Conservation (phyloP, 805 yeast genomes). For the Kodamaea kaohsiungensis region DNA sequence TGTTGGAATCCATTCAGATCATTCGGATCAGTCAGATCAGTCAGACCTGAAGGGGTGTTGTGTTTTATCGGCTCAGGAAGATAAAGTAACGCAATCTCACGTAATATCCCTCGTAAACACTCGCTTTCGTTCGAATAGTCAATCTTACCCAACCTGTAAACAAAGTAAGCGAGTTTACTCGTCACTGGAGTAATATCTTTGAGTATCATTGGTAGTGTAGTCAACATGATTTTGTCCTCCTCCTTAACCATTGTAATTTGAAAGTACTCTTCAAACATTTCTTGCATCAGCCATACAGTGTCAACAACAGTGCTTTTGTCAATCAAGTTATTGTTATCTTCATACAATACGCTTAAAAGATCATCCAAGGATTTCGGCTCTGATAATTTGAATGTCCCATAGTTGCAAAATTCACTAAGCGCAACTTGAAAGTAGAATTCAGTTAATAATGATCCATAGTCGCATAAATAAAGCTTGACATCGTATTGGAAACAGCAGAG, state of each 20-base stretch:
- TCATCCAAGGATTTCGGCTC: slow-evolving; percentile 27
- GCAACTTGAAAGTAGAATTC: slow-evolving; percentile 84
- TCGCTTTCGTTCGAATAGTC: slow-evolving; percentile 67
- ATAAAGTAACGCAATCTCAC: slow-evolving; percentile 71
- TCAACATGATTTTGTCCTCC: slow-evolving; percentile 32
- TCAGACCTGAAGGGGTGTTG: background rate
- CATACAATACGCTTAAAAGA: slow-evolving; percentile 40
- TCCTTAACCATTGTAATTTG: slow-evolving; percentile 31
- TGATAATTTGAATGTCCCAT: slow-evolving; percentile 49
- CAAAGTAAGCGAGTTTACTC: slow-evolving; percentile 63
- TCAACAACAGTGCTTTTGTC: slow-evolving; percentile 18
- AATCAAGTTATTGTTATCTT: slow-evolving; percentile 13
- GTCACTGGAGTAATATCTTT: slow-evolving; percentile 63
- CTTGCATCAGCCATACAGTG: slow-evolving; percentile 50
- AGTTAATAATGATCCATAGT: slow-evolving; percentile 67
- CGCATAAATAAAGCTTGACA: slow-evolving; percentile 73
- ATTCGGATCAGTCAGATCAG: background rate
- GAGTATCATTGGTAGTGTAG: slow-evolving; percentile 66
- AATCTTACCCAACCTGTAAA: slow-evolving; percentile 62
- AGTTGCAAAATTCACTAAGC: slow-evolving; percentile 76
- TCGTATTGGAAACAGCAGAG: slow-evolving; percentile 85
- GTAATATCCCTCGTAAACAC: slow-evolving; percentile 66
- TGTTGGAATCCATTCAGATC: background rate
- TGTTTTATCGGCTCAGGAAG: slow-evolving; percentile 54
- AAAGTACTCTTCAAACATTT: slow-evolving; percentile 84